Percentiles rank a stretch among this genome's conserved stretches.
phyloP scores from a whole-genome alignment of 805 yeast species.

The Metschnikowia vanudenii region DNA sequence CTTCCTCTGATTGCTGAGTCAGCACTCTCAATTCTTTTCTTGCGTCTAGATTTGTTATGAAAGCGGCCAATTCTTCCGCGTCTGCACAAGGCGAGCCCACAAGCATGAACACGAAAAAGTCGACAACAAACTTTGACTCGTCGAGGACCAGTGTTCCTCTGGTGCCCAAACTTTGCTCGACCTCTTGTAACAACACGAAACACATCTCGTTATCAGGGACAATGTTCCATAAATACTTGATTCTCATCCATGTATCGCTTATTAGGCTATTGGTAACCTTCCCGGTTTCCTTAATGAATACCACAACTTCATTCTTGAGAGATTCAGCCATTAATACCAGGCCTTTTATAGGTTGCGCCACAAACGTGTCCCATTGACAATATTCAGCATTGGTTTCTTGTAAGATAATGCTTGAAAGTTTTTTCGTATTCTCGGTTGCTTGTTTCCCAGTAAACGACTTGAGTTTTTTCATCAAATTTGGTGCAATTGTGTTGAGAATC shows the following conservation, averaged over 20 bases:
- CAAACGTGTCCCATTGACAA: conserved; percentile 1
- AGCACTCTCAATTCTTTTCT: not conserved
- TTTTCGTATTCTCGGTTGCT: conserved; percentile 5
- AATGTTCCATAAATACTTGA: conserved; percentile 4
- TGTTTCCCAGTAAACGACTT: not conserved
- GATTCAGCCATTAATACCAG: not conserved
- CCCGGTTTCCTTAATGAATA: conserved; percentile 1
- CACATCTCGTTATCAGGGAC: conserved; percentile 3
- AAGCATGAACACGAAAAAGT: conserved; percentile 12
- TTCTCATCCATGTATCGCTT: conserved; percentile 11
- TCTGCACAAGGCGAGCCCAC: conserved; percentile 5
- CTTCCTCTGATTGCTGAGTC: not conserved
- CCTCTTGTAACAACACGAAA: conserved; percentile 8
- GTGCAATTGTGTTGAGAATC: conserved; percentile 17
- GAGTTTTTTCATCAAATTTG: conserved; percentile 9
- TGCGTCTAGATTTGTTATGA: not conserved
- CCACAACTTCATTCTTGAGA: conserved; percentile 7
- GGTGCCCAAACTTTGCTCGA: conserved; percentile 5
- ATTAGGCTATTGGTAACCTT: not conserved
- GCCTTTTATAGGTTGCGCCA: not conserved
- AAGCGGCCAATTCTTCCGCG: conserved; percentile 1
- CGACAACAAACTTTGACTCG: conserved; percentile 15
- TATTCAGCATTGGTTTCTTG: conserved; percentile 11
- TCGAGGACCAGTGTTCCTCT: conserved; percentile 6
- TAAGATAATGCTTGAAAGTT: conserved; percentile 7